Base-by-base conservation (phyloP, 139 green algal genomes). In the Zygnema circumcarinatum region DNA sequence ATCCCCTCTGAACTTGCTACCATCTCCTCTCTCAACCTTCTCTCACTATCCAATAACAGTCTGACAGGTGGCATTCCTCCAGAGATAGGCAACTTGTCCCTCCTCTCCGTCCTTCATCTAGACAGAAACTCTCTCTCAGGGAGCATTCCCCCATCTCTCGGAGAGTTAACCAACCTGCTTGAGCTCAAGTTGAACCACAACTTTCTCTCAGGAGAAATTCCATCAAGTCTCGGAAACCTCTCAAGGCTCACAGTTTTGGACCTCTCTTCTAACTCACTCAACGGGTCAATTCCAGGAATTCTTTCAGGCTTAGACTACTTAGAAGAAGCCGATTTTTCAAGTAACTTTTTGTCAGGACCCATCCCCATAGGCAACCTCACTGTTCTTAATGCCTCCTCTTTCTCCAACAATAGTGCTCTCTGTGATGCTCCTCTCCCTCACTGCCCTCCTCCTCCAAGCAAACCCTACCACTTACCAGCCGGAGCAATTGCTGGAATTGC, bases 161-260 rank as follows among this genome's bases (percentile, higher is more conserved):
- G 75, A 20, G 2, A 54, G 32, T 52, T 83, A 38, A 83, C 2
- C 2, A 83, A 11, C 32, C 32, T 83, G 2, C 2, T 20, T 33
- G n/a, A 72, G 2, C 75, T 83, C 7, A 29, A 83, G 2, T 52
- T 83, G 21, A 33, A 3, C 3, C 2, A 35, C 3, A 83, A 83
- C 75, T 41, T 69, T 2, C 53, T 83, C 21, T 69, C 32, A 22
- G 75, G 75, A 33, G 25, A 42, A 42, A 83, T 83, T 39, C 75
- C 75, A 31, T 83, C 75, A 20, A 2, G 31, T 42, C 32, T 83
- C 20, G 53, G 29, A 29, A 52, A 33, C n/a, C 75, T 83, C 32
- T 69, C 75, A 20, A 20, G 31, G 25, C 75, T 83, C 25, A 21
- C 32, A 72, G 32, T 41, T 2, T 83, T 83, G 7, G 3, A 52